Conservation (phyloP, 2,329 filamentous ascomycete genomes). For the Microsporum ferrugineum region DNA sequence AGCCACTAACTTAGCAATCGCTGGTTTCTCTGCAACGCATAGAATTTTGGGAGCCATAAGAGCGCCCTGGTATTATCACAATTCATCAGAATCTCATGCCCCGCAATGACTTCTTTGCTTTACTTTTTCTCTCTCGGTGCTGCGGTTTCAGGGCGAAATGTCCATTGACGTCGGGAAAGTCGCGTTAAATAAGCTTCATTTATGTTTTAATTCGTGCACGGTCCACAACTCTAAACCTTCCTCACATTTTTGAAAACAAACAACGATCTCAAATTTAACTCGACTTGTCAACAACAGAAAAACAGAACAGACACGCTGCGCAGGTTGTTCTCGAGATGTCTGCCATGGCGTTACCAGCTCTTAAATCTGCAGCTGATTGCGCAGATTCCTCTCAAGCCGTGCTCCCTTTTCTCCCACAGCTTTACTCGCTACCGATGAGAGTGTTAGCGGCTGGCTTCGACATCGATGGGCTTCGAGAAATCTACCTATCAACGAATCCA, state of each 20-base stretch:
- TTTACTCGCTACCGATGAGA: constrained; percentile 57
- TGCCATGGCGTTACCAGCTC: constrained; percentile 52
- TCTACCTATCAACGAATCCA: constrained; percentile 81
- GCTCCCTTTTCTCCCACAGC: constrained; percentile 59
- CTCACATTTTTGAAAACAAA: background rate
- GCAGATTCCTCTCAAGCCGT: constrained; percentile 65
- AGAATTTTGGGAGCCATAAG: constrained; percentile 46
- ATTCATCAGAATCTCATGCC: background rate
- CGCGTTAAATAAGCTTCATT: background rate
- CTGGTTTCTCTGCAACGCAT: constrained; percentile 79
- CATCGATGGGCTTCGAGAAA: constrained; percentile 50
- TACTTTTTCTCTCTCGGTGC: background rate
- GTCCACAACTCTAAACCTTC: constrained; percentile 8
- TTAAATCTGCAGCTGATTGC: constrained; percentile 61
- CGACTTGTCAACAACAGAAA: constrained; percentile 7
- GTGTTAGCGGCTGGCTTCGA: constrained; percentile 50
- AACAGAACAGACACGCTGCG: background rate
- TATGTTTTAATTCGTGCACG: background rate
- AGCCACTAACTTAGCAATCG: constrained; percentile 89
- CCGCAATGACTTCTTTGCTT: background rate
- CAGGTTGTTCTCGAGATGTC: background rate
- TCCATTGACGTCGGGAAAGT: background rate
- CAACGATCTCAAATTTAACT: background rate
- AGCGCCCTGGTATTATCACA: background rate
- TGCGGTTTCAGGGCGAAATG: background rate